Base-by-base conservation (phyloP, 2,329 filamentous ascomycete species). In the Ramularia collo-cygni region DNA sequence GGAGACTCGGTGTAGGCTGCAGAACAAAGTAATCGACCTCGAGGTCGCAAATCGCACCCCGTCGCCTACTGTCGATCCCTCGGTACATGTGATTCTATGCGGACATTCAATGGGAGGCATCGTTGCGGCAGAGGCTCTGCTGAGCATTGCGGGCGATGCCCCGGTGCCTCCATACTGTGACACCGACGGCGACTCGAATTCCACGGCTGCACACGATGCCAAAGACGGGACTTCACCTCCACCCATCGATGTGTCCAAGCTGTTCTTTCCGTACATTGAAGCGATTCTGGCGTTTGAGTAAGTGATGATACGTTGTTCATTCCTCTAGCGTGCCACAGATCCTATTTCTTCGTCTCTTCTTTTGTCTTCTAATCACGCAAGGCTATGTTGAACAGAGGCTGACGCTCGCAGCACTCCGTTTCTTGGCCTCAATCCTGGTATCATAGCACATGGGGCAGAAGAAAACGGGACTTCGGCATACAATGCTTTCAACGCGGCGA, bases 201-300 rank as follows among this genome's bases (percentile, higher is more conserved):
- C 41, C 18, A 48, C 50, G 3, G 32, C 30, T 21, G 19, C 30
- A 33, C 30, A 16, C 21, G 26, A 26, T 38, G 16, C 33, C 18
- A 32, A 37, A 33, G 12, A 42, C 44, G 24, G 26, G 43, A 13
- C 54, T 19, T 42, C 56, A 13, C 41, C 51, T 8, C 46, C 54
- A 5, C 40, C 46, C 10, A 18, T 13, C 9, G 42, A 44, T 9
- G 21, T 36, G 2, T 38, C 42, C 2, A 40, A 21, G n/a, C 42
- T 94, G 60, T 90, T 95, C 83, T 96, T 96, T 61, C 90, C 90
- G 1, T 90, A 88, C 62, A 79, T 96, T 50, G 84, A 90, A 64
- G 90, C 85, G 51, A 77, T 96, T 17, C 39, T 52, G 6, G 46
- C 50, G 2, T 52, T 52, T 28, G 50, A 52, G 21, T 24, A 24